Evolutionary conservation across 1,284 basidiomycete genomes (phyloP).

Genomic region (Ustilago curta): DNA sequence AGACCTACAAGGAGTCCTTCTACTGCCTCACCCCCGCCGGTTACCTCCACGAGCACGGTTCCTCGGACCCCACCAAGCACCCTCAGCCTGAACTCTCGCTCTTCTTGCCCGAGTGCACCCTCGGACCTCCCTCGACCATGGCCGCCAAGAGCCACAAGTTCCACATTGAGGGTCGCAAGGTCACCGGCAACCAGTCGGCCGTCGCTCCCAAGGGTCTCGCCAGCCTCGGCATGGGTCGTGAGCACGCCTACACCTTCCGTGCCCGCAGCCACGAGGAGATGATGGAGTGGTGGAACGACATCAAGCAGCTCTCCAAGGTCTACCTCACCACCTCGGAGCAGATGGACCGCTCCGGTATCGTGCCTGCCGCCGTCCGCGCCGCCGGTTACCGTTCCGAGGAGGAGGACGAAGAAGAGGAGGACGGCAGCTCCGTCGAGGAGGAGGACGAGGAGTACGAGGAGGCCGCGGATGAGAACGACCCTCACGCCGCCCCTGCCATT

Average conservation of each 20-base stretch:
- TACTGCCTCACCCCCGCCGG: slow-evolving; percentile 95
- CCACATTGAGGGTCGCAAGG: slow-evolving; percentile 92
- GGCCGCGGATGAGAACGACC: slow-evolving; percentile 51
- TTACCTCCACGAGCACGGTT: slow-evolving; percentile 90
- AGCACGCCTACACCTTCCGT: slow-evolving; percentile 88
- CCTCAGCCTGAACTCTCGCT: slow-evolving; percentile 81
- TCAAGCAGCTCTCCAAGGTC: slow-evolving; percentile 93
- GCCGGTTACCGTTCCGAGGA: slow-evolving; percentile 79
- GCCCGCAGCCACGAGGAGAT: slow-evolving; percentile 91
- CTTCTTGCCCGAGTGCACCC: slow-evolving; percentile 94
- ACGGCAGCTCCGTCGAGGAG: slow-evolving; percentile 80
- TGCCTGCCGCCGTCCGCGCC: slow-evolving; percentile 89
- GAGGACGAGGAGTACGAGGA: slow-evolving; percentile 74
- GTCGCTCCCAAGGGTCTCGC: slow-evolving; percentile 73
- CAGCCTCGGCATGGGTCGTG: slow-evolving; percentile 73
- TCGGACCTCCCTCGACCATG: slow-evolving; percentile 86
- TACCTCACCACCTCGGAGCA: slow-evolving; percentile 95
- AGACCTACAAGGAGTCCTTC: slow-evolving; percentile 81
- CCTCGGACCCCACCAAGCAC: slow-evolving; percentile 80
- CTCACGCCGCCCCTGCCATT: slow-evolving; percentile 56
- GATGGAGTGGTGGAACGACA: slow-evolving; percentile 99
- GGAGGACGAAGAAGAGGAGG: slow-evolving; percentile 77
- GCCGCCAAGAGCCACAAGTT: slow-evolving; percentile 89
- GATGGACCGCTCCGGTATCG: slow-evolving; percentile 91
- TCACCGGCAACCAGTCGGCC: slow-evolving; percentile 77